A percentile compares a stretch with the other conserved stretches of the same genome.
Conservation (phyloP, 176 grass and related monocot species). For the Lolium perenne region DNA sequence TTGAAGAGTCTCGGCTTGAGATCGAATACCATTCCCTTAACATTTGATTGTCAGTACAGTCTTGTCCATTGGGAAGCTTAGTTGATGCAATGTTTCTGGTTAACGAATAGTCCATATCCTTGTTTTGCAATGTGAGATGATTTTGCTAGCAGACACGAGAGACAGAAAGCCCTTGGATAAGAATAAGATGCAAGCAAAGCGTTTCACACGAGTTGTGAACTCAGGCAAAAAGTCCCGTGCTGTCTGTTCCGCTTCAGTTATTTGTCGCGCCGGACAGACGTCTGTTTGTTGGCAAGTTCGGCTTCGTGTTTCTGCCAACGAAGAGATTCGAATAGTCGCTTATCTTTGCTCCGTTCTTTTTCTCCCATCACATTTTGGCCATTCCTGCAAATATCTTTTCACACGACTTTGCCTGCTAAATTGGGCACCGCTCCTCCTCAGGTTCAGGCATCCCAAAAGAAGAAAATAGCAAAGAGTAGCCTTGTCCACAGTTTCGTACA, state of each 20-base stretch:
- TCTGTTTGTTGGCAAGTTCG: neutral
- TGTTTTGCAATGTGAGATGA: no score
- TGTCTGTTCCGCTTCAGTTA: constrained; percentile 11
- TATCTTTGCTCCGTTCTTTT: constrained; percentile 38
- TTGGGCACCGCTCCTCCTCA: constrained; percentile 1
- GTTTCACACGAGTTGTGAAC: neutral
- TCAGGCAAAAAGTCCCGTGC: neutral
- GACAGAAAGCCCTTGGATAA: neutral
- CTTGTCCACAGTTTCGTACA: neutral
- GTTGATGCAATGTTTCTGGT: neutral
- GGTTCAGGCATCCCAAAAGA: neutral
- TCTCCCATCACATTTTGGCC: constrained; percentile 25
- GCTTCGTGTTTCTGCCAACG: constrained; percentile 30
- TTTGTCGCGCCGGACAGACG: neutral
- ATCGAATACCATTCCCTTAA: neutral
- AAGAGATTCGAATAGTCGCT: neutral
- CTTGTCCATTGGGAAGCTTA: neutral
- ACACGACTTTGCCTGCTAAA: constrained; percentile 24
- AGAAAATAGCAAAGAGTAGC: neutral
- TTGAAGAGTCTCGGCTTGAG: neutral
- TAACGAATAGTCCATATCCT: neutral
- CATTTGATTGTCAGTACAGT: neutral
- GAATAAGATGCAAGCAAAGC: constrained; percentile 23
- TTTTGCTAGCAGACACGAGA: no score
- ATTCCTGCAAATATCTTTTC: constrained; percentile 21